Percentiles rank a stretch among this genome's conserved stretches.
phyloP scores from a whole-genome alignment of 2,329 filamentous ascomycete genomes.

The Aureobasidium mangrovei region DNA sequence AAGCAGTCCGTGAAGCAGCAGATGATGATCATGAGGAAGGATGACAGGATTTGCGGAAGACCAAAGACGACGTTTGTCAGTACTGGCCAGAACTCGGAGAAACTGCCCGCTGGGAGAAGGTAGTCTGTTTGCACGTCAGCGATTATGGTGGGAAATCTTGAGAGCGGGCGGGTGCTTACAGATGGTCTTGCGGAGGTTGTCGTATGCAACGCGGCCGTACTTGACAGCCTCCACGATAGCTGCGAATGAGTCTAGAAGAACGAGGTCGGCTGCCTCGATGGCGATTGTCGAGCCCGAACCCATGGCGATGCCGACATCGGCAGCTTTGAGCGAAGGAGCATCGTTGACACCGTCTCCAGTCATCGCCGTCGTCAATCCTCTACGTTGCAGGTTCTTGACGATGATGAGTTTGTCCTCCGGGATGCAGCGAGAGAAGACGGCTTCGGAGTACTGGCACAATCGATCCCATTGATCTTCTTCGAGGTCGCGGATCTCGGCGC shows the following conservation, averaged over 20 bases:
- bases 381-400: constrained; percentile 62
- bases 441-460: constrained; percentile 57
- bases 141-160: too few relatives aligned
- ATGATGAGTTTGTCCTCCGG: constrained; percentile 74
- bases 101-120: constrained; percentile 63
- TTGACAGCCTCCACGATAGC: constrained; percentile 64
- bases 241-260: constrained; percentile 59
- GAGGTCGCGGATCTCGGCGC: constrained; percentile 56
- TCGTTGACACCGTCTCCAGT: constrained; percentile 43
- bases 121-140: constrained; percentile 33
- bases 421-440: constrained; percentile 68
- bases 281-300: constrained; percentile 52
- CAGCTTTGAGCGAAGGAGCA: constrained; percentile 47
- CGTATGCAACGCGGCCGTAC: constrained; percentile 67
- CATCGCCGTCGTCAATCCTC: constrained; percentile 49
- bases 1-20: constrained; percentile 67
- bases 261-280: constrained; percentile 55
- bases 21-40: constrained; percentile 57
- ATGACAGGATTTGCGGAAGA: constrained; percentile 62
- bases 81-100: constrained; percentile 68
- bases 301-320: constrained; percentile 53
- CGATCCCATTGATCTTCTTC: constrained; percentile 61
- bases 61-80: constrained; percentile 65
- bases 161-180: constrained; percentile 25
- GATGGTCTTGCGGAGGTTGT: constrained; percentile 70